phyloP scores from a whole-genome alignment of 2,329 filamentous ascomycete species.

The Xylariomycetidae sp. region DNA sequence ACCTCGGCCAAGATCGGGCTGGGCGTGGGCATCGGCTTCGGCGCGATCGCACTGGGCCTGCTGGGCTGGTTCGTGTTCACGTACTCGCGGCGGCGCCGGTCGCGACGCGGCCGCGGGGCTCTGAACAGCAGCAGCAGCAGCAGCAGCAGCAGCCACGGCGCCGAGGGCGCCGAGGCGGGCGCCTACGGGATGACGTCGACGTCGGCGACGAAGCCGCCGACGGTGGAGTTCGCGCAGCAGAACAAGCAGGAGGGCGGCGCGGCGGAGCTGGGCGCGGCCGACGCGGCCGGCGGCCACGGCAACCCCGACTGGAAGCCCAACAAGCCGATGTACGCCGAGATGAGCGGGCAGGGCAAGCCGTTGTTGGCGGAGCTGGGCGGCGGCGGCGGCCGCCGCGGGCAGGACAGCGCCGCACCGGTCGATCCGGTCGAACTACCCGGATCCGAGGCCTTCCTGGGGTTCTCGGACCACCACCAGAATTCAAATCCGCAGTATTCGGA shows the following conservation, averaged over 20 bases:
- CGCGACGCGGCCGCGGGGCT: constrained; percentile 4
- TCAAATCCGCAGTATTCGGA: neutral
- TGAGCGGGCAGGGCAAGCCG: constrained; percentile 14
- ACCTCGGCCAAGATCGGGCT: constrained; percentile 34
- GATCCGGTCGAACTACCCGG: constrained; percentile 17
- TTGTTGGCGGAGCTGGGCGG: constrained; percentile 17
- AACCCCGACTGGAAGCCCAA: constrained; percentile 5
- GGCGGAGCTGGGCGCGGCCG: constrained; percentile 13
- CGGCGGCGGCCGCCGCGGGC: neutral
- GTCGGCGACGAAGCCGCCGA: constrained; percentile 1
- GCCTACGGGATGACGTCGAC: constrained; percentile 5
- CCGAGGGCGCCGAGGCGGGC: constrained; percentile 9
- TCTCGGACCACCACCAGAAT: constrained; percentile 2
- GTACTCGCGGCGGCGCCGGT: constrained; percentile 19
- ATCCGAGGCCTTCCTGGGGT: constrained; percentile 3
- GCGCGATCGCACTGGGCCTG: constrained; percentile 15
- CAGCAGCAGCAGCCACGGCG: neutral
- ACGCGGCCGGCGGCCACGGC: constrained; percentile 10
- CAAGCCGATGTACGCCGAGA: constrained; percentile 17
- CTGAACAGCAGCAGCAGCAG: constrained; percentile 3
- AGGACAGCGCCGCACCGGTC: neutral
- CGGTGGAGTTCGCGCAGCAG: constrained; percentile 17
- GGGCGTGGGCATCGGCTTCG: constrained; percentile 30
- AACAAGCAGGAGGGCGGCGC: constrained; percentile 14
- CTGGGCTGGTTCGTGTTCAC: constrained; percentile 23